phyloP scores from a whole-genome alignment of 2,329 filamentous ascomycete genomes.

The Coniochaeta hoffmannii region DNA sequence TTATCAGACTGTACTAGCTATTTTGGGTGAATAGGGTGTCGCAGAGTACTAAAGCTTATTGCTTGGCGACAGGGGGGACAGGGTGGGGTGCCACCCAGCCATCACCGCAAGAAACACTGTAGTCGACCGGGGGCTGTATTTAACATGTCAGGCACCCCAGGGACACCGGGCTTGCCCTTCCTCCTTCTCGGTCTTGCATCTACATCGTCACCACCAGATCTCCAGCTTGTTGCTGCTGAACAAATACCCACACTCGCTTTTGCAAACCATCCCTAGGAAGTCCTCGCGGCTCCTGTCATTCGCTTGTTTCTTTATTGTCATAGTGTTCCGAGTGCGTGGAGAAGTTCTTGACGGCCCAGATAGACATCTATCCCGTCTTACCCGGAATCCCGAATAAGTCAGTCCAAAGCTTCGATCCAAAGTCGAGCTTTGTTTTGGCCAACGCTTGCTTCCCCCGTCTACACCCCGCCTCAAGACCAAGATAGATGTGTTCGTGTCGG shows the following conservation, averaged over 20 bases:
- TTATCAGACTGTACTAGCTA: neutral
- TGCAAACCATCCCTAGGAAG: conserved; percentile 46
- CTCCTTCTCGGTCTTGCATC: conserved; percentile 20
- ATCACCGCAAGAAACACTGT: neutral
- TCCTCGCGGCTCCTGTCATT: conserved; percentile 72
- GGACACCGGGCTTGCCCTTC: conserved; percentile 18
- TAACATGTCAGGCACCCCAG: conserved; percentile 24
- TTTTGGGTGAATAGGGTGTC: no score
- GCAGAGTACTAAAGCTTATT: no score
- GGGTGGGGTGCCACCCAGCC: neutral
- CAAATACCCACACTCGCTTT: conserved; percentile 24
- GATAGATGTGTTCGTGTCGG: neutral
- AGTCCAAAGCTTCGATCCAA: neutral
- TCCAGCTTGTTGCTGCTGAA: conserved; percentile 30
- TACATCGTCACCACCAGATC: conserved; percentile 24
- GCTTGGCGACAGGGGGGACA: no score
- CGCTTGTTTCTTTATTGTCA: conserved; percentile 52
- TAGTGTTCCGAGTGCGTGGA: conserved; percentile 18
- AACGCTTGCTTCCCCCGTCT: neutral
- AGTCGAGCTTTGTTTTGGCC: neutral
- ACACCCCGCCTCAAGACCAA: neutral
- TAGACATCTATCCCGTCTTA: neutral
- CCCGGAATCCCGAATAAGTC: neutral
- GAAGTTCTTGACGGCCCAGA: neutral
- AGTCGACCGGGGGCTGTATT: conserved; percentile 13